Evolutionary conservation across 1,284 basidiomycete genomes (phyloP).

Genomic region (Tranzscheliella williamsii): DNA sequence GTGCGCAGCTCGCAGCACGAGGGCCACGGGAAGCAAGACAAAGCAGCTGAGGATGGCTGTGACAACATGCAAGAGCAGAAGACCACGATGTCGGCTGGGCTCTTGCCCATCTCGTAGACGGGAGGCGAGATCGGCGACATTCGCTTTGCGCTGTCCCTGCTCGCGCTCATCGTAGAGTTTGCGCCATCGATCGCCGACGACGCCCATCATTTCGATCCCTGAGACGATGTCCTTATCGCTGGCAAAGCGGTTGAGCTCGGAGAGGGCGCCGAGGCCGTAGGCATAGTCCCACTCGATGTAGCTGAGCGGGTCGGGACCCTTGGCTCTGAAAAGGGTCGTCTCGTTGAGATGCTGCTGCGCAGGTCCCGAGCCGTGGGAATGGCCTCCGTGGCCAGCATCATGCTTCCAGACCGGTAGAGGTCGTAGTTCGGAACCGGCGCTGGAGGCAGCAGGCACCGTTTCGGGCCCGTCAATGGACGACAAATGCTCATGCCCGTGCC

Average conservation of each 20-base stretch:
- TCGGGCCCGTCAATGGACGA: slow-evolving; percentile 3
- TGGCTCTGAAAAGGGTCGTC: slow-evolving; percentile 42
- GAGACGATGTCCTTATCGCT: slow-evolving; percentile 22
- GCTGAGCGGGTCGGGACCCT: slow-evolving; percentile 56
- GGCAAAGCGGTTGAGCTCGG: slow-evolving; percentile 41
- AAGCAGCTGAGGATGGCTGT: slow-evolving; percentile 50
- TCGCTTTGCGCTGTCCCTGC: slow-evolving; percentile 8
- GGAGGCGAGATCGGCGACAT: slow-evolving; percentile 39
- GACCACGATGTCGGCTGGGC: slow-evolving; percentile 27
- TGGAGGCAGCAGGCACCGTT: slow-evolving; percentile 5
- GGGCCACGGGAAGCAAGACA: slow-evolving; percentile 47
- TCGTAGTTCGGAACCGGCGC: slow-evolving; percentile 9
- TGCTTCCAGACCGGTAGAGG: slow-evolving; percentile 14
- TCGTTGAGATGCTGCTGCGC: slow-evolving; percentile 43
- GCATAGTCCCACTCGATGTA: slow-evolving; percentile 58
- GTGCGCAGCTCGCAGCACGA: slow-evolving; percentile 45
- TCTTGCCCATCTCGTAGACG: slow-evolving; percentile 8
- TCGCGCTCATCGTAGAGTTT: slow-evolving; percentile 46
- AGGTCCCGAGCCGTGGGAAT: slow-evolving; percentile 34
- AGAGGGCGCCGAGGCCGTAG: slow-evolving; percentile 31
- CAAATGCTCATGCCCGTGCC: slow-evolving; percentile 4
- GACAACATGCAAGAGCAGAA: slow-evolving; percentile 32
- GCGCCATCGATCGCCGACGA: slow-evolving; percentile 49
- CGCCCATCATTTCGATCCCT: slow-evolving; percentile 41
- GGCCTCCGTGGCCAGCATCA: slow-evolving; percentile 22